Conservation (phyloP, 441 rosid genomes). For the Melastoma candidum region DNA sequence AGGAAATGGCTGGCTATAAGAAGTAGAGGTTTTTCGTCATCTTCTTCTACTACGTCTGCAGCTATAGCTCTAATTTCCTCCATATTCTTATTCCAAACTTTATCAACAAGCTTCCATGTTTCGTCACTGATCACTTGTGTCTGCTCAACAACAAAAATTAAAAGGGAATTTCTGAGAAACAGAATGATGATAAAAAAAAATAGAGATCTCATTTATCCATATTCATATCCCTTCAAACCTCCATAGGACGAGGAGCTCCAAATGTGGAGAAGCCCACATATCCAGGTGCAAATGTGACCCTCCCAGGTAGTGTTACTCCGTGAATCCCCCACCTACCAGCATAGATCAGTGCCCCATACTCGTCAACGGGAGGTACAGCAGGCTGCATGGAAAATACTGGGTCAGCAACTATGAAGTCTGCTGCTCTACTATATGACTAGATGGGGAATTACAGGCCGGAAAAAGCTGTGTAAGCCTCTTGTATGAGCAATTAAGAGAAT, state of each 20-base stretch:
- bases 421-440: neutral
- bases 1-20: constrained; percentile 89
- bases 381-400: constrained; percentile 26
- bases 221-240: constrained; percentile 28
- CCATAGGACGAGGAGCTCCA: constrained; percentile 89
- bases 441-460: neutral
- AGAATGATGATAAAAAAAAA: neutral
- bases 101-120: constrained; percentile 85
- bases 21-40: constrained; percentile 64
- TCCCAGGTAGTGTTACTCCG: constrained; percentile 78
- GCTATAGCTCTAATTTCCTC: constrained; percentile 62
- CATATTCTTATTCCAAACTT: constrained; percentile 72
- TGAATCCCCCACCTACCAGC: constrained; percentile 97
- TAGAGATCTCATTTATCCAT: neutral
- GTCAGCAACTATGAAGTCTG: too few species aligned
- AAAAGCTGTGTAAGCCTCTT: neutral
- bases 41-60: constrained; percentile 57
- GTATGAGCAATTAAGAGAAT: too few species aligned
- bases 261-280: constrained; percentile 89
- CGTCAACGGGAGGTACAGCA: constrained; percentile 61
- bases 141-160: constrained; percentile 25
- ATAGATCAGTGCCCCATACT: constrained; percentile 80
- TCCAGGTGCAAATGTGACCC: constrained; percentile 95
- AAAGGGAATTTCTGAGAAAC: neutral
- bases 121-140: constrained; percentile 66